phyloP scores from a whole-genome alignment of 371 early-diverging fungal species.

The Zopfochytrium polystomum region DNA sequence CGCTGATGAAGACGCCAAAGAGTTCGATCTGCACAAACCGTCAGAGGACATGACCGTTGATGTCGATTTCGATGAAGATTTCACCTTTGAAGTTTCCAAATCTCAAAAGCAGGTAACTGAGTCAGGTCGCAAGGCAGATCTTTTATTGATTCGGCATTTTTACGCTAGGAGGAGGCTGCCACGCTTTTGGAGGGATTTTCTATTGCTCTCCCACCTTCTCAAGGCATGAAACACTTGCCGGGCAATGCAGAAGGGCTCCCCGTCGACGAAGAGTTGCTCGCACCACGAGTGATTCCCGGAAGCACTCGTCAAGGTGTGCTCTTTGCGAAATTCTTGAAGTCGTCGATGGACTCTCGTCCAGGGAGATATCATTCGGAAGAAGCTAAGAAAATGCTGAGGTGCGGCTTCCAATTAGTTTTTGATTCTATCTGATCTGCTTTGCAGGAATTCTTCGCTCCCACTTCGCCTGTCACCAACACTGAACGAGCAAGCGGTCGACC shows the following conservation, averaged over 20 bases:
- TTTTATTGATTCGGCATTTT: neutral
- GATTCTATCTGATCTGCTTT: no score
- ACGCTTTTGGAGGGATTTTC: neutral
- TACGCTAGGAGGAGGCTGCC: neutral
- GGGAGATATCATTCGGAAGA: no score
- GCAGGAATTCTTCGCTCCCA: no score
- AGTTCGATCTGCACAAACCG: neutral
- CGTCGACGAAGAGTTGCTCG: no score
- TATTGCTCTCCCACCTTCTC: neutral
- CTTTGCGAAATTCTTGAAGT: no score
- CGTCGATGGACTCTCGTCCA: no score
- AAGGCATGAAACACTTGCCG: neutral
- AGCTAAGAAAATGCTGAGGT: no score
- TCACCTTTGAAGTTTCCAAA: neutral
- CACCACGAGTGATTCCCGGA: neutral
- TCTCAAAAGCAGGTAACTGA: neutral
- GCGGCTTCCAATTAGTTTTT: no score
- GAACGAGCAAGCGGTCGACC: no score
- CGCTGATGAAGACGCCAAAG: neutral
- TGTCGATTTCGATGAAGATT: no score
- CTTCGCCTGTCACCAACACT: no score
- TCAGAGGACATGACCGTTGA: neutral
- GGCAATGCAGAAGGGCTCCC: no score
- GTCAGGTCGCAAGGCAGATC: neutral
- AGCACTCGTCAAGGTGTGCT: neutral